Percentiles rank a stretch among this genome's conserved stretches.
phyloP scores from a whole-genome alignment of 108 stramenopile genomes.

The Fragilariopsis cylindrus region DNA sequence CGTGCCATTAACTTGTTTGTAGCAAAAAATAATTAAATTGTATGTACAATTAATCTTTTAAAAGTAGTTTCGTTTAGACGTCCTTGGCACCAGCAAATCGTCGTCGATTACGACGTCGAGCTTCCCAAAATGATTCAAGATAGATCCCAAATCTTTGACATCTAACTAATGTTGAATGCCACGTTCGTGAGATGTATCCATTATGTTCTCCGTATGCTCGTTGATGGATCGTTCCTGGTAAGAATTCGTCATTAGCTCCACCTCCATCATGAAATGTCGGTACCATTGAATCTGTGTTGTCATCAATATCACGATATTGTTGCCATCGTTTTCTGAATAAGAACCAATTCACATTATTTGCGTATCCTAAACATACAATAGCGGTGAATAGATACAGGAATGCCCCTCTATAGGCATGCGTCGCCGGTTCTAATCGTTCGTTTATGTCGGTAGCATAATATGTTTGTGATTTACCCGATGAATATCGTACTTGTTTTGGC shows the following conservation, averaged over 20 bases:
- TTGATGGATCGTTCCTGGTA: conserved; percentile 5
- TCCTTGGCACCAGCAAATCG: conserved; percentile 34
- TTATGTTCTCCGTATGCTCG: conserved; percentile 6
- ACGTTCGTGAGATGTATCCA: conserved; percentile 1
- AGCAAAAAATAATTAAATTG: too few species aligned
- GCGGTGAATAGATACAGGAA: conserved; percentile 34
- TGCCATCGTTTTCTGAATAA: conserved; percentile 24
- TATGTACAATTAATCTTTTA: not conserved
- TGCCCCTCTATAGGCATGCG: conserved; percentile 39
- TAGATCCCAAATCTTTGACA: conserved; percentile 25
- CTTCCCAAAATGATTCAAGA: conserved; percentile 25
- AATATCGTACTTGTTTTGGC: conserved; percentile 22
- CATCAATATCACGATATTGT: conserved; percentile 42
- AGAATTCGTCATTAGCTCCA: not conserved
- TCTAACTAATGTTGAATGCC: conserved; percentile 9
- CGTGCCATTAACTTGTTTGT: too few species aligned
- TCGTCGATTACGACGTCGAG: conserved; percentile 27
- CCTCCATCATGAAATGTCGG: conserved; percentile 21
- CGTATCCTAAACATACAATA: conserved; percentile 31
- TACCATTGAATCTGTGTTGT: conserved; percentile 25
- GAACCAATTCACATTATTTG: conserved; percentile 22
- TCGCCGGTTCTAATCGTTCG: conserved; percentile 39
- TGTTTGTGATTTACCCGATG: conserved; percentile 17
- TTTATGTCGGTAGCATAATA: conserved; percentile 23
- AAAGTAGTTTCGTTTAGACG: conserved; percentile 19